phyloP scores from a whole-genome alignment of 73 alveolate genomes.

The Paramecium bursaria region DNA sequence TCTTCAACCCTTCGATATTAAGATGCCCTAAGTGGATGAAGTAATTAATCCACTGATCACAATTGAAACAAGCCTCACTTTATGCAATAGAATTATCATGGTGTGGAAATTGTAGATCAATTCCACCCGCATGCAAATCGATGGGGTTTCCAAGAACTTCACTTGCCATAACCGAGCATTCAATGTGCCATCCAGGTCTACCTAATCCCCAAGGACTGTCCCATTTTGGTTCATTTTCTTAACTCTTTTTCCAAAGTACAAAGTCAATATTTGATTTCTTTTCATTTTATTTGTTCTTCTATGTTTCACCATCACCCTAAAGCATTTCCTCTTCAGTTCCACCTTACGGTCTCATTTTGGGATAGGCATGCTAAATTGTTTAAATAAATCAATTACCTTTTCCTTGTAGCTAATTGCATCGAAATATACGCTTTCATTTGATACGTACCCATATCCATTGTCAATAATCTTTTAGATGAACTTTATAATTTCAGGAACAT shows the following conservation, averaged over 20 bases:
- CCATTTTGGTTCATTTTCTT: slow-evolving; percentile 99
- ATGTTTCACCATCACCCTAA: slow-evolving; percentile 95
- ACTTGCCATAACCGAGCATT: slow-evolving; percentile 95
- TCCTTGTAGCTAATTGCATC: slow-evolving; percentile 84
- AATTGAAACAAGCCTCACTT: slow-evolving; percentile 92
- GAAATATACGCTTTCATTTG: slow-evolving; percentile 97
- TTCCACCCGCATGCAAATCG: slow-evolving; percentile 96
- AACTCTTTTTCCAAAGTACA: slow-evolving; percentile 99
- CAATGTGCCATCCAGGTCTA: slow-evolving; percentile 99
- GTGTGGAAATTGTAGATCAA: slow-evolving; percentile 88
- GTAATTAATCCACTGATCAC: slow-evolving; percentile 98
- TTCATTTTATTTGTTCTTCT: slow-evolving; percentile 87
- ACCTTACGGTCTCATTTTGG: slow-evolving; percentile 87
- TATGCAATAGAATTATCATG: slow-evolving; percentile 97
- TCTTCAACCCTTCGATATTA: slow-evolving; percentile 96
- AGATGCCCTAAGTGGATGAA: slow-evolving; percentile 99
- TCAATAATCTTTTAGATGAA: slow-evolving; percentile 90
- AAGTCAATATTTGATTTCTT: slow-evolving; percentile 92
- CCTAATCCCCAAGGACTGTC: slow-evolving; percentile 98
- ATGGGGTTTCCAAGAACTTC: slow-evolving; percentile 86
- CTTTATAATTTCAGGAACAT: slow-evolving; percentile 95
- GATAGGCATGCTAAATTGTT: slow-evolving; percentile 78
- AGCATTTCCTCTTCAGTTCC: slow-evolving; percentile 78
- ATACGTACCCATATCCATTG: slow-evolving; percentile 97
- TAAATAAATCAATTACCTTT: neutral